Percentiles rank a stretch among this genome's conserved stretches.
These are phyloP conservation scores for Uromyces viciae-fabae DNA, from an alignment of 1,284 basidiomycete genomes.

Conservation along the genomic window DNA sequence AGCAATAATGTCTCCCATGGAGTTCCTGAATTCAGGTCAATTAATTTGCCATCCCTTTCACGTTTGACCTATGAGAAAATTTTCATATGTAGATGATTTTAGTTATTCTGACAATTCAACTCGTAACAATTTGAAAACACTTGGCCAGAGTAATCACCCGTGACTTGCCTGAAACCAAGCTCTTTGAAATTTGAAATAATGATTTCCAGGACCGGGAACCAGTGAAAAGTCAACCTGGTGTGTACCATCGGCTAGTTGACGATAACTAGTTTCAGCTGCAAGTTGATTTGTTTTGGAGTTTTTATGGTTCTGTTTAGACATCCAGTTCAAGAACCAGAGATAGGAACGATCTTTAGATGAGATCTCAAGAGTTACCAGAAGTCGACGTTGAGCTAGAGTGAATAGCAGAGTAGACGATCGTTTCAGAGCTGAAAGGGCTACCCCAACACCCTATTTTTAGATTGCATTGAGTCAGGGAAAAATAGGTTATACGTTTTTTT, in stretches of 20 bases:
- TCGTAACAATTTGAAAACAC: neutral
- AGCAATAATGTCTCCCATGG: conserved; percentile 98
- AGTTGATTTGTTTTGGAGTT: conserved; percentile 67
- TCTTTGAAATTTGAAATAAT: conserved; percentile 82
- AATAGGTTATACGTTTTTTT: conserved; percentile 8
- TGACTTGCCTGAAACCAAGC: conserved; percentile 87
- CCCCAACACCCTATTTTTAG: conserved; percentile 70
- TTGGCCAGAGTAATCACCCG: neutral
- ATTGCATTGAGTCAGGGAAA: neutral
- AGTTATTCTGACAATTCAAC: neutral
- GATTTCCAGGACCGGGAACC: conserved; percentile 90
- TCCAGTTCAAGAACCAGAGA: conserved; percentile 97
- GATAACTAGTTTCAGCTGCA: conserved; percentile 85
- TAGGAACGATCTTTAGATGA: conserved; percentile 92
- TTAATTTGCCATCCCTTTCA: conserved; percentile 84
- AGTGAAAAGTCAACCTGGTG: conserved; percentile 82
- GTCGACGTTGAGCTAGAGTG: conserved; percentile 73
- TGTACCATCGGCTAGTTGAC: conserved; percentile 82
- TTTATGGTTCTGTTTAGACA: conserved; percentile 64
- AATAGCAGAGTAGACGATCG: conserved; percentile 68
- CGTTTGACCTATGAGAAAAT: conserved; percentile 77
- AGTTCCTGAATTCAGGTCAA: conserved; percentile 82
- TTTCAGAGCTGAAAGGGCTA: conserved; percentile 71
- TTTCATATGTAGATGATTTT: neutral
- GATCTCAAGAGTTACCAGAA: conserved; percentile 93